Conservation (phyloP, 2,329 filamentous ascomycete species). For the Magnaporthales sp. region DNA sequence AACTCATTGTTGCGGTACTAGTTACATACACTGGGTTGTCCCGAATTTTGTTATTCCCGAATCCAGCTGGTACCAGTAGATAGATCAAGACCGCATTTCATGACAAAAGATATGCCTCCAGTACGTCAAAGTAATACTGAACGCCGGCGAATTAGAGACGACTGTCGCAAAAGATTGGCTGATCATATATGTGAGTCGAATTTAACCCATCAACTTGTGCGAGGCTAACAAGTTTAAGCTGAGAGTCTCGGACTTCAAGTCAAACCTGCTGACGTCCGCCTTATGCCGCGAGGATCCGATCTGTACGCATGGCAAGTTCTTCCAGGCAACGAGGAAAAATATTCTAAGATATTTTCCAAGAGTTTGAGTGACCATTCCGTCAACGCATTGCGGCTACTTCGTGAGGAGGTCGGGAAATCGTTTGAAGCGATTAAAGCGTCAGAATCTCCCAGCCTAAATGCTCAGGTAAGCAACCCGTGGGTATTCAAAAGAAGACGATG, state of each 20-base stretch:
- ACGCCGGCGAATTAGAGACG: neutral
- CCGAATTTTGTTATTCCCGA: neutral
- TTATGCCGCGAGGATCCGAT: neutral
- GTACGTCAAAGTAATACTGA: neutral
- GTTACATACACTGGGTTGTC: neutral
- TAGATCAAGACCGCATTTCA: neutral
- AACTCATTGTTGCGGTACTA: neutral
- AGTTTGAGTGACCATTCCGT: neutral
- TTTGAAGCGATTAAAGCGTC: neutral
- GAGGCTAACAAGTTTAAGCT: neutral
- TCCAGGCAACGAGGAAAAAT: neutral
- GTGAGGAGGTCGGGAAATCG: neutral
- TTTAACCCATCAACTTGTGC: neutral
- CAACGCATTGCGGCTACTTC: neutral
- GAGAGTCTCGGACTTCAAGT: neutral
- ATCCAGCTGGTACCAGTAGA: neutral
- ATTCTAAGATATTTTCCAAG: neutral
- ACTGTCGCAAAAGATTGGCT: neutral
- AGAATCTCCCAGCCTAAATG: neutral
- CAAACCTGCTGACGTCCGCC: neutral
- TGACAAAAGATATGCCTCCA: neutral
- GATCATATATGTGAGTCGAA: neutral
- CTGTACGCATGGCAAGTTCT: neutral
- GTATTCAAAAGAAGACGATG: neutral
- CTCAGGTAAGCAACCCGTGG: neutral